Conservation (phyloP, 345 rosid genomes). For the Clarkia xantiana region DNA sequence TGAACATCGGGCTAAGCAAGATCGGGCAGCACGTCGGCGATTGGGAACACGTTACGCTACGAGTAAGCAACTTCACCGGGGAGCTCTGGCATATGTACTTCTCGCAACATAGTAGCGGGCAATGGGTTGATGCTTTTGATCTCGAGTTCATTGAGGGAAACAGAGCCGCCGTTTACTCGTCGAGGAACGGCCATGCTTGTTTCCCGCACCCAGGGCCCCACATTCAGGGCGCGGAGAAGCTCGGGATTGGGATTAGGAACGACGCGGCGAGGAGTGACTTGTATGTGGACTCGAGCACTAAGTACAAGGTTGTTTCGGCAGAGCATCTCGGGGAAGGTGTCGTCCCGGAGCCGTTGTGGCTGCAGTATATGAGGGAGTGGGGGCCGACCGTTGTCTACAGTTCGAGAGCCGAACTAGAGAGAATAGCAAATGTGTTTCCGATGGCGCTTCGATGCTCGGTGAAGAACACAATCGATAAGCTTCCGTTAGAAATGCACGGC, state of each 20-base stretch:
- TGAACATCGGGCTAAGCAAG: slow-evolving; percentile 31
- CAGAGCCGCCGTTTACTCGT: slow-evolving; percentile 50
- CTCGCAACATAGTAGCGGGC: slow-evolving; percentile 87
- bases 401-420: slow-evolving; percentile 46
- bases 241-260: slow-evolving; percentile 64
- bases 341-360: slow-evolving; percentile 53
- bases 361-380: slow-evolving; percentile 81
- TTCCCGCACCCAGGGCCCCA: slow-evolving; percentile 54
- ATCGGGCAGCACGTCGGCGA: slow-evolving; percentile 87
- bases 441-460: slow-evolving; percentile 19
- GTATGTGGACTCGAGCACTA: slow-evolving; percentile 42
- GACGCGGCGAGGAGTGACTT: slow-evolving; percentile 40
- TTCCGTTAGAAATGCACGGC: slow-evolving; percentile 51
- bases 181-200: slow-evolving; percentile 71
- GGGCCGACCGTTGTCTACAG: slow-evolving; percentile 56
- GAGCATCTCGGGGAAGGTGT: slow-evolving; percentile 48
- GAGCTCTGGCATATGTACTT: slow-evolving; percentile 65
- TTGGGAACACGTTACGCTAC: slow-evolving; percentile 90
- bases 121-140: slow-evolving; percentile 60
- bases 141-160: slow-evolving; percentile 53
- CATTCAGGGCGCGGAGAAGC: slow-evolving; percentile 50
- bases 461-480: slow-evolving; percentile 21
- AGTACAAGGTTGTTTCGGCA: slow-evolving; percentile 55
- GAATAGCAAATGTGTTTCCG: slow-evolving; percentile 33
- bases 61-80: slow-evolving; percentile 67